Evolutionary conservation across 176 grass and related monocot genomes (phyloP), one percentile per base, ranked within the genome.

Genomic region (Aegilops speltoides): DNA sequence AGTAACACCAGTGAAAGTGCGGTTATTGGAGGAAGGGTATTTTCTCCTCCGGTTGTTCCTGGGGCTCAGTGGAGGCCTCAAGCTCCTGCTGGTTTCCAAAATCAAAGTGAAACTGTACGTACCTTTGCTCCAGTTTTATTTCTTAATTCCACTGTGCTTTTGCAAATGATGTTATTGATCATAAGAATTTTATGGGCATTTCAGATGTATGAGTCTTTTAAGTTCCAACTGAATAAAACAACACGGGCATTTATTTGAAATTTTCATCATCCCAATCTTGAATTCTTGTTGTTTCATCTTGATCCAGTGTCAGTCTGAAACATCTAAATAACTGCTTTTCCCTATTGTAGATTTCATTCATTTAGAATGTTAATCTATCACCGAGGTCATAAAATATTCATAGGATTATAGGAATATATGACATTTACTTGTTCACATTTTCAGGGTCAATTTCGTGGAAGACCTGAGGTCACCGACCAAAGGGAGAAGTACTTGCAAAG

Each of bases 401-500:
- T 78, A 64, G 25, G 17, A 7, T 67, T 75, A n/a, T 77, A 26
- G 46, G 33, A 75, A 40, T 86, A 31, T 76, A 63, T 32, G 48
- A 32, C 41, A 75, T 76, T 83, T 56, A 80, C 33, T 6, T 77
- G 17, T 31, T 68, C 45, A 6, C 78, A 75, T 77, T 84, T 62
- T 28, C 89, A 95, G 91, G 79, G 73, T 37, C 91, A 91, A 11
- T 87, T 93, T 87, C 92, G 92, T 81, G 92, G 89, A 86, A 92
- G 97, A 65, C 88, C 92, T 43, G 97, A 99, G 83, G 91, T 91
- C 78, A 87, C 94, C 4, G 94, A 99, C 37, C 93, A 91, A 57
- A 93, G 97, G 90, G 97, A 99, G 86, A 92, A 99, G 57, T 96
- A 80, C 59, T 67, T 96, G 64, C 97, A 96, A 84, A 88, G 84